A percentile compares a stretch with the other conserved stretches of the same genome.
These are phyloP conservation scores for Teratosphaeria destructans DNA, from an alignment of 2,329 filamentous ascomycete species.

Conservation along the genomic window DNA sequence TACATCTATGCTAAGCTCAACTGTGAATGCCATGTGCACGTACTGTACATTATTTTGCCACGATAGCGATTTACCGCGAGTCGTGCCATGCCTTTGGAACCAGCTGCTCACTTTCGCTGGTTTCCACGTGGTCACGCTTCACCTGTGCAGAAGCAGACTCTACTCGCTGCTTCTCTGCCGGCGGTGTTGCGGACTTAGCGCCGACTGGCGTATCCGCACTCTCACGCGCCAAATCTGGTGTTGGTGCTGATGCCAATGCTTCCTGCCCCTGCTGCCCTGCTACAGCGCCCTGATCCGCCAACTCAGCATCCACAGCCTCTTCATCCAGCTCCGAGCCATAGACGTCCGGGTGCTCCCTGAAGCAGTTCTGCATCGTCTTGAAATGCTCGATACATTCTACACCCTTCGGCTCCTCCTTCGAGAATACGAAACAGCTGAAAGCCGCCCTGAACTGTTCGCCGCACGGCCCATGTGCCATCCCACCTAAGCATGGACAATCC, in stretches of 20 bases:
- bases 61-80: neutral
- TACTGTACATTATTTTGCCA: neutral
- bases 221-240: neutral
- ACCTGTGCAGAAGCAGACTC: constrained; percentile 23
- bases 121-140: constrained; percentile 19
- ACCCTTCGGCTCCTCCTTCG: constrained; percentile 77
- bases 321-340: constrained; percentile 83
- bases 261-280: neutral
- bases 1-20: constrained; percentile 13
- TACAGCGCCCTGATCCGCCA: constrained; percentile 10
- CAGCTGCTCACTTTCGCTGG: constrained; percentile 33
- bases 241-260: neutral
- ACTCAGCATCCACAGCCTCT: constrained; percentile 28
- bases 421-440: constrained; percentile 98
- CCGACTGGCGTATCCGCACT: neutral
- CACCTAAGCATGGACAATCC: constrained; percentile 95
- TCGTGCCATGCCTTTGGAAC: constrained; percentile 44
- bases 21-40: constrained; percentile 1
- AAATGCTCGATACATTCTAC: constrained; percentile 26
- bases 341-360: constrained; percentile 81
- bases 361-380: constrained; percentile 96
- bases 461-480: constrained; percentile 93
- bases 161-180: constrained; percentile 17
- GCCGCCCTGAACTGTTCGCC: constrained; percentile 91
- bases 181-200: constrained; percentile 8